Conservation (phyloP, 1,284 basidiomycete species). For the Melampsora larici-populina region DNA sequence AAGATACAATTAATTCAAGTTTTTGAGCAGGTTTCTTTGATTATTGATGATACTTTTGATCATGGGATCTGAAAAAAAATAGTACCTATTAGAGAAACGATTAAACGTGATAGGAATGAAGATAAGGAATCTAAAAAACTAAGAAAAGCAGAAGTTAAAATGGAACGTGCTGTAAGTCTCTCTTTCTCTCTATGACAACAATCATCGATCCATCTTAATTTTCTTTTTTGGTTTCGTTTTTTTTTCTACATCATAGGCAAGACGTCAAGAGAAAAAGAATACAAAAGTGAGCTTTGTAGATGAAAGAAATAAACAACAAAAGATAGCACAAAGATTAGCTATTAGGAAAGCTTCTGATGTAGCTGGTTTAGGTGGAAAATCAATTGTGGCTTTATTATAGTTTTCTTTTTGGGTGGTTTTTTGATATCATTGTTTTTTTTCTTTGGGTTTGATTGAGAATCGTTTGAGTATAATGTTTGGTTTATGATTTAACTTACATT, state of each 20-base stretch:
- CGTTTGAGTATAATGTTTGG: too few relatives aligned
- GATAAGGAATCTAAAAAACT: constrained; percentile 78
- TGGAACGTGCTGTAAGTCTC: constrained; percentile 63
- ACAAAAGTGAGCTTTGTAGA: background rate
- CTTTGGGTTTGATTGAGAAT: constrained; percentile 7
- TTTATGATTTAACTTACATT: too few relatives aligned
- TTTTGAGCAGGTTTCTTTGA: too few relatives aligned
- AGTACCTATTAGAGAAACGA: constrained; percentile 50
- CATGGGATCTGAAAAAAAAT: background rate
- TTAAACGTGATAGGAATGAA: constrained; percentile 73
- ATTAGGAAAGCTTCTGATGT: constrained; percentile 1
- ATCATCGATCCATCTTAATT: too few relatives aligned
- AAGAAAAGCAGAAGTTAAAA: constrained; percentile 83
- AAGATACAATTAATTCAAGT: too few relatives aligned
- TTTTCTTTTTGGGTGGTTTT: background rate
- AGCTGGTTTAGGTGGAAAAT: constrained; percentile 9
- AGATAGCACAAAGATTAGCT: background rate
- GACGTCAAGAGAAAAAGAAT: constrained; percentile 6
- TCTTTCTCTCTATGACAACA: too few relatives aligned
- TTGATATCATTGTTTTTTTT: background rate
- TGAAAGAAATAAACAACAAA: constrained; percentile 5
- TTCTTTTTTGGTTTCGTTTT: background rate
- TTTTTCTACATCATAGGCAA: background rate
- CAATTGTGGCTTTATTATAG: background rate
- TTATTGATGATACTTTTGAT: too few relatives aligned